Conservation (phyloP, 495 filamentous ascomycete species). For the Hypoxylon perforatum region DNA sequence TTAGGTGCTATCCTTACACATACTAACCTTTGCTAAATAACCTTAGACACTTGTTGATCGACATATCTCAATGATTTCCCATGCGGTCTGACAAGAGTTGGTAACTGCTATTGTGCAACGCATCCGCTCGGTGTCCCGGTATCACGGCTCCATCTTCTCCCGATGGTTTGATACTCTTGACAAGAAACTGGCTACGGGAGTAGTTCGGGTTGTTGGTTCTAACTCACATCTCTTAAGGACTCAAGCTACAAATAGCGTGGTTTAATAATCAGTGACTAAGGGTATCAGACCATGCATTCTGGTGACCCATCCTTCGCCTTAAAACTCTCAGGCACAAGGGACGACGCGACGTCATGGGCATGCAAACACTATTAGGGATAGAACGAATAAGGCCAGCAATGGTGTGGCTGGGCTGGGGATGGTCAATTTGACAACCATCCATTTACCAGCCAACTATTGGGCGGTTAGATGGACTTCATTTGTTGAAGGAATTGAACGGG, state of each 20-base stretch:
- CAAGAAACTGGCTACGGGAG: conserved; percentile 11
- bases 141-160: conserved; percentile 19
- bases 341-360: conserved; percentile 39
- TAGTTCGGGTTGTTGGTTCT: neutral
- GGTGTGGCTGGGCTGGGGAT: conserved; percentile 19
- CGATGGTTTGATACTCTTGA: conserved; percentile 27
- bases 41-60: neutral
- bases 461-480: conserved; percentile 31
- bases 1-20: neutral
- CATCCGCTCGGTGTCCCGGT: conserved; percentile 10
- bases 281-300: neutral
- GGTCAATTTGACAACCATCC: conserved; percentile 30
- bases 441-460: conserved; percentile 29
- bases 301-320: neutral
- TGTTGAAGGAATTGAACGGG: conserved; percentile 35
- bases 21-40: conserved; percentile 1
- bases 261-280: conserved; percentile 42
- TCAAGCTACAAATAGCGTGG: conserved; percentile 6
- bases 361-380: conserved; percentile 23
- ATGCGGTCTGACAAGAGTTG: conserved; percentile 19
- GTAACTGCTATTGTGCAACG: conserved; percentile 23
- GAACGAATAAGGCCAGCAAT: conserved; percentile 10
- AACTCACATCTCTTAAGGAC: neutral
- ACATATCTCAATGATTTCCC: conserved; percentile 3
- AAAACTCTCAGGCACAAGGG: conserved; percentile 24